Evolutionary conservation across 2,329 filamentous ascomycete genomes (phyloP).

Genomic region (Beauveria brongniartii): DNA sequence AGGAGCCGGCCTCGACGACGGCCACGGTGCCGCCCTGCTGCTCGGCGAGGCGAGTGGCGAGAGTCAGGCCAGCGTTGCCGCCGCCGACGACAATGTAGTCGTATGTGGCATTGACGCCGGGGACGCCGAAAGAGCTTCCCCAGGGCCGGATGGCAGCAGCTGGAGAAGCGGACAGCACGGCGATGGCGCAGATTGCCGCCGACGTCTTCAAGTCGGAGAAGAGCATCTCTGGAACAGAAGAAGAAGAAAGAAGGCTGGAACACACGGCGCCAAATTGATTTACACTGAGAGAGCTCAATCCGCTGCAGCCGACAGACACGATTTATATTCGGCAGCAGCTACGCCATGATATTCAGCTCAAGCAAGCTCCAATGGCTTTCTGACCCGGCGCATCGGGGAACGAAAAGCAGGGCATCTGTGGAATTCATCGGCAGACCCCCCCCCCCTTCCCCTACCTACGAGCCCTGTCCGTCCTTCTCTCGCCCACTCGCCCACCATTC

Average conservation of each 20-base stretch:
- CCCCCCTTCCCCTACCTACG: not conserved
- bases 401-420: not conserved
- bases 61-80: constrained; percentile 22
- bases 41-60: constrained; percentile 22
- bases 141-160: not conserved
- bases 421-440: not conserved
- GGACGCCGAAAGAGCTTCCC: constrained; percentile 13
- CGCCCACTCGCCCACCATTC: not conserved
- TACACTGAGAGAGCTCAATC: not conserved
- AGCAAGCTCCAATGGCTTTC: not conserved
- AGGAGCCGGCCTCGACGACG: constrained; percentile 25
- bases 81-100: constrained; percentile 23
- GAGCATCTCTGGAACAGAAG: not conserved
- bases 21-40: constrained; percentile 17
- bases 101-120: constrained; percentile 14
- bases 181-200: not conserved
- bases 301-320: not conserved
- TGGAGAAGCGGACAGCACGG: not conserved
- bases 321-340: not conserved
- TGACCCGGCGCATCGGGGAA: not conserved
- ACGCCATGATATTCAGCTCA: not conserved
- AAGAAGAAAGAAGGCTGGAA: not conserved
- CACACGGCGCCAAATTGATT: not conserved
- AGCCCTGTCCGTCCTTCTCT: not conserved
- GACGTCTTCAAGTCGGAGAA: not conserved